Conservation (phyloP, 2,329 filamentous ascomycete species). For the Aspergillus tubingensis region DNA sequence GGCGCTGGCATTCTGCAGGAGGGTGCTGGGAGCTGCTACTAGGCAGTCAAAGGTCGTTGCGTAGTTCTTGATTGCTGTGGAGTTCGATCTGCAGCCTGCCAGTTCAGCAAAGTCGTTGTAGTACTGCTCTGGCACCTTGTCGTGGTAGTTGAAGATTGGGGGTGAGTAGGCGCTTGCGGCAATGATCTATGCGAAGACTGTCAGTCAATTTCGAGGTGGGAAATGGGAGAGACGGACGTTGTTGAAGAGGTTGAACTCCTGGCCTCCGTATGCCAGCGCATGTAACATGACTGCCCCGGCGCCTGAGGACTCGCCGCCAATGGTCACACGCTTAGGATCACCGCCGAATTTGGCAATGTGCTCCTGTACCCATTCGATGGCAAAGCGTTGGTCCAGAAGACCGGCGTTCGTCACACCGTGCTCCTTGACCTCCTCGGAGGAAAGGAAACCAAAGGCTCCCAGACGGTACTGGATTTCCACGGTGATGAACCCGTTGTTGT, state of each 20-base stretch:
- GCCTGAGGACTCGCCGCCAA: conserved; percentile 12
- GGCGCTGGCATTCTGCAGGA: conserved; percentile 41
- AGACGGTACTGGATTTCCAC: conserved; percentile 54
- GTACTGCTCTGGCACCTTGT: conserved; percentile 46
- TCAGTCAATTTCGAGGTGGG: neutral
- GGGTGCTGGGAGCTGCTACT: conserved; percentile 36
- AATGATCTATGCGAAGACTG: conserved; percentile 28
- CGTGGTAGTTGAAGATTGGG: conserved; percentile 55
- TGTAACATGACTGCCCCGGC: conserved; percentile 14
- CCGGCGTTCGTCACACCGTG: conserved; percentile 8
- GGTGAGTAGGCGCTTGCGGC: conserved; percentile 56
- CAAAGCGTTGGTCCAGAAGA: conserved; percentile 15
- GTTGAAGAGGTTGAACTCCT: conserved; percentile 18
- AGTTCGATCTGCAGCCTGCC: conserved; percentile 40
- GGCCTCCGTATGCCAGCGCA: conserved; percentile 11
- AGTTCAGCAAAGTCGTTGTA: conserved; percentile 50
- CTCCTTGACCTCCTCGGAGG: conserved; percentile 54
- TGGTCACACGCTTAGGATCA: conserved; percentile 9
- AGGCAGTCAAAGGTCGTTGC: conserved; percentile 45
- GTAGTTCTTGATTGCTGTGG: conserved; percentile 17
- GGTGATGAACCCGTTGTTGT: conserved; percentile 51
- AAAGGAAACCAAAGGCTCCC: conserved; percentile 27
- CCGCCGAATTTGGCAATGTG: conserved; percentile 13
- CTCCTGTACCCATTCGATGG: conserved; percentile 15
- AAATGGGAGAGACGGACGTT: conserved; percentile 20